Evolutionary conservation across 768 basidiomycete species (phyloP), one percentile per base, ranked within the genome.

Genomic region (Tulasnella sp.): DNA sequence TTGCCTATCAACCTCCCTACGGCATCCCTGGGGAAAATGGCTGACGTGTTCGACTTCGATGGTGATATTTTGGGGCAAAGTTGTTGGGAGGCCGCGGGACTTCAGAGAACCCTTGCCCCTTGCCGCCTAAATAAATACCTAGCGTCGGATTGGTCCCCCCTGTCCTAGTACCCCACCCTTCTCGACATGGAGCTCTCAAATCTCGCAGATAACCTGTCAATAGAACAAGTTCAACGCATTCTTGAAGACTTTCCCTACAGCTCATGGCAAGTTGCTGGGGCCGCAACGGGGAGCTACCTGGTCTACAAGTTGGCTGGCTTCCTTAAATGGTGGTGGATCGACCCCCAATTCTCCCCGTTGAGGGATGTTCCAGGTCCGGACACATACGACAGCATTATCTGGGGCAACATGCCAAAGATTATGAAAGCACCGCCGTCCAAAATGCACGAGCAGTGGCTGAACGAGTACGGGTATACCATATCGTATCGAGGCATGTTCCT

Each of bases 371-470:
- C 78, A 14, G 78, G 78, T 20, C 78, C 78, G 16, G 78, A 73
- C n/a, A 44, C 72, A 31, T 28, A 42, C 22, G 78, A 73, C n/a
- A 79, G 72, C 72, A n/a, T 72, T n/a, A 34, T 92, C 16, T 90
- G 84, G 77, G 91, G 91, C 12, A 88, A 91, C 82, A 76, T 90
- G 81, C 85, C 83, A 58, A 86, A 89, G 12, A 86, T 91, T 5
- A 85, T 84, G 82, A 84, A 88, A 5, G 87, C 86, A 11, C 90
- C 86, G 6, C 83, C 84, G 42, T 80, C 82, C 0, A 80, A 85
- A 9, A 80, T 88, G 4, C 85, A 89, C n/a, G 88, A 89, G 72
- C 83, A 88, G 83, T 92, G 91, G 91, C 83, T 87, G 2, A 83
- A 85, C 58, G 83, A 89, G 80, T 89, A 90, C 82, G 91, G 91